Conservation (phyloP, 202 grass and related monocot species). For the Panicum hallii region DNA sequence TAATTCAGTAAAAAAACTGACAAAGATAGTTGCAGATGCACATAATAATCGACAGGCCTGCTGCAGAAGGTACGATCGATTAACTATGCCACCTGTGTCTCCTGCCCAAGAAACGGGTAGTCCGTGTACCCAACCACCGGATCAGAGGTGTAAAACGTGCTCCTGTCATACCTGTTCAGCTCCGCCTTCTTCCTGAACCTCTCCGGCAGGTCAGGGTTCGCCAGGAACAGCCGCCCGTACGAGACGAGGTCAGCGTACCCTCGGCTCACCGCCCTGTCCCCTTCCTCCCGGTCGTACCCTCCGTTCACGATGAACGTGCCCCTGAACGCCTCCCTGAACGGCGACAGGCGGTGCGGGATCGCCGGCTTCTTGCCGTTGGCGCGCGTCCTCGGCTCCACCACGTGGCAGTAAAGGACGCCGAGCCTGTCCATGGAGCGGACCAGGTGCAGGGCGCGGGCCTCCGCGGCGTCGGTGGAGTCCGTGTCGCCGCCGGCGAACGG, state of each 20-base stretch:
- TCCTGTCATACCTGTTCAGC: constrained; percentile 36
- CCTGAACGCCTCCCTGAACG: constrained; percentile 46
- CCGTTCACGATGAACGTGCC: constrained; percentile 25
- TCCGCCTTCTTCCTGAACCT: neutral
- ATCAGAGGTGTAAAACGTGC: constrained; percentile 1
- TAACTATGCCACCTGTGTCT: neutral
- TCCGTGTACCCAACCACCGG: constrained; percentile 12
- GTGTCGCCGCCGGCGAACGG: constrained; percentile 21
- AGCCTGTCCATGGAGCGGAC: constrained; percentile 37
- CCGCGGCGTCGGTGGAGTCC: constrained; percentile 32
- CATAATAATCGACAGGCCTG: neutral
- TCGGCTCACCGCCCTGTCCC: neutral
- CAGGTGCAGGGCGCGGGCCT: constrained; percentile 45
- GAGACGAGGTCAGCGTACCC: constrained; percentile 20
- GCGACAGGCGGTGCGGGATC: constrained; percentile 39
- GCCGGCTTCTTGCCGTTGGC: neutral
- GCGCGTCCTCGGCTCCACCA: constrained; percentile 51
- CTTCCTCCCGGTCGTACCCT: constrained; percentile 36
- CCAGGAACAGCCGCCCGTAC: constrained; percentile 20
- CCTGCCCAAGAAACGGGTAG: constrained; percentile 28
- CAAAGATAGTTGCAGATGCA: neutral
- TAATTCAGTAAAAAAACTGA: neutral
- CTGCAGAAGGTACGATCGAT: neutral
- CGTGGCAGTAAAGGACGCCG: constrained; percentile 48
- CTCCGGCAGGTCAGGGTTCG: constrained; percentile 29